Base-by-base conservation (phyloP, 2,329 filamentous ascomycete species). In the Xylariaceae sp. region DNA sequence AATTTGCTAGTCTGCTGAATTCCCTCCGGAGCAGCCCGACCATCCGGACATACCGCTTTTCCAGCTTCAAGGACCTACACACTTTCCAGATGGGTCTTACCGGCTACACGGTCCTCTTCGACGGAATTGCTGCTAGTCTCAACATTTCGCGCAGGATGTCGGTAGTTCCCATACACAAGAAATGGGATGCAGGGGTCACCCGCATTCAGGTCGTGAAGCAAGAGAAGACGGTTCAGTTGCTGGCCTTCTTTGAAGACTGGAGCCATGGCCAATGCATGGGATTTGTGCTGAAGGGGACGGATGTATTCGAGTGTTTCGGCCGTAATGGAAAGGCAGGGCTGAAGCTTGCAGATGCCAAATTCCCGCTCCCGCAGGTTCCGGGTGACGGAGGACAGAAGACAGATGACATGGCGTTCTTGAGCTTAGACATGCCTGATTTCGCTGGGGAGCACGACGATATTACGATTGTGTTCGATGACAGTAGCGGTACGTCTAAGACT, bases 371-470 rank as follows among this genome's bases (percentile, higher is more conserved):
- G 4, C 81, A 74, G 44, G 61, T 80, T 50, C 60, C 73, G 30
- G 61, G 70, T 42, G 69, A 71, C 43, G 71, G 70, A 44, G 63
- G 71, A 31, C 61, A 64, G 18, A 70, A 71, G 44, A 69, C 68
- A 43, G 70, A 77, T 32, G 79, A 82, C 45, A 76, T 80, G 57
- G 76, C 79, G 17, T 95, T 90, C 65, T 74, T 94, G 27, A 92
- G 86, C 59, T 65, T 95, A 42, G 89, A 95, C 61, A 77, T 88
- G 61, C 83, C 88, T 13, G 88, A 95, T 53, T 85, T 94, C 61
- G 86, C 88, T 1, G 86, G 86, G 35, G 89, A 95, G 65, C 88
- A 95, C 63, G 89, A 95, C 60, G 89, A 96, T 65, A 87, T 96
- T 50, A 76, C 82, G 9, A 81, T 96, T 54, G 64, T 82, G 44